Evolutionary conservation across 495 filamentous ascomycete genomes (phyloP).

Genomic region (Aspergillus ostianus): DNA sequence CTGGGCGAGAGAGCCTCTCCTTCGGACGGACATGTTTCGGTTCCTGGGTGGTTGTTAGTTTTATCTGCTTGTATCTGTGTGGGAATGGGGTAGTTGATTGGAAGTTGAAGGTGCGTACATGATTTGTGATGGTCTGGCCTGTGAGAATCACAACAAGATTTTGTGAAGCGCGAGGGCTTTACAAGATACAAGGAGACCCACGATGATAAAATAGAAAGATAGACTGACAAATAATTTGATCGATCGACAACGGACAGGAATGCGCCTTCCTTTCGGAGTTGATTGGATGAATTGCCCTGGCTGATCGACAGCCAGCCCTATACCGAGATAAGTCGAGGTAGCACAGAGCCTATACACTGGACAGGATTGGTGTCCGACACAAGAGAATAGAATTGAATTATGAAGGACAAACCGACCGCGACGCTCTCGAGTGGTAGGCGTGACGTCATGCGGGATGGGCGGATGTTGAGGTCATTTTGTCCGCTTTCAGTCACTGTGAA

Average conservation of each 20-base stretch:
- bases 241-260: background rate
- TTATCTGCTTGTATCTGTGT: background rate
- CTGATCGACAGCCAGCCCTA: background rate
- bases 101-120: constrained; percentile 4
- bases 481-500: constrained; percentile 2
- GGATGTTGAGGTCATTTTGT: constrained; percentile 25
- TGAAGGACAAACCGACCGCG: constrained; percentile 3
- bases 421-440: background rate
- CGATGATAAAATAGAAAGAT: background rate
- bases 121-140: background rate
- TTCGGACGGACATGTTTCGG: constrained; percentile 59
- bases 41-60: constrained; percentile 43
- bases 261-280: background rate
- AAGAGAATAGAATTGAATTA: background rate
- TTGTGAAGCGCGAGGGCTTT: background rate
- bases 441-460: constrained; percentile 26
- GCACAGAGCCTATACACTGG: background rate
- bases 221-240: background rate
- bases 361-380: background rate
- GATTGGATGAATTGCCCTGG: background rate
- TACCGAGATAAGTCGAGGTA: background rate
- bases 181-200: background rate
- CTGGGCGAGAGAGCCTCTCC: constrained; percentile 35
- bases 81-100: background rate
- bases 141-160: background rate